Evolutionary conservation across 108 stramenopile genomes (phyloP).

Genomic region (Nitzschia putrida): DNA sequence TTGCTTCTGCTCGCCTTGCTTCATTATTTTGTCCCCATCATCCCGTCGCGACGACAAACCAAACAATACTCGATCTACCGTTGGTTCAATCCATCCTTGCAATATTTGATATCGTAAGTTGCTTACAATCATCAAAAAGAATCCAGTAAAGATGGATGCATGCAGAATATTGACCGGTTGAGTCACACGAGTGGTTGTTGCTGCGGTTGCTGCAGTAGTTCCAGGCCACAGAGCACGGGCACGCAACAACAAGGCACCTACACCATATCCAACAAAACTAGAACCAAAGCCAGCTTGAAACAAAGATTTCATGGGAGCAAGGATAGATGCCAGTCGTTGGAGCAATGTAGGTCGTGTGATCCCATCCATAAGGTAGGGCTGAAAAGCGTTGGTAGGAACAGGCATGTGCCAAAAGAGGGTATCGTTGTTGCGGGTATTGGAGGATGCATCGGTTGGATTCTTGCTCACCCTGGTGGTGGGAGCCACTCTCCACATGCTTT

Average conservation of each 20-base stretch:
- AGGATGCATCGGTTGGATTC: too few relatives aligned
- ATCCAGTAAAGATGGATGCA: conserved; percentile 72
- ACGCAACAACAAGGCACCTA: conserved; percentile 46
- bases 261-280: conserved; percentile 71
- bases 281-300: conserved; percentile 73
- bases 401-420: conserved; percentile 30
- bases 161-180: conserved; percentile 54
- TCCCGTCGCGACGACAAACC: conserved; percentile 30
- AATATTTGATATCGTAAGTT: conserved; percentile 82
- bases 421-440: conserved; percentile 27
- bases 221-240: conserved; percentile 36
- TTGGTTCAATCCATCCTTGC: conserved; percentile 77
- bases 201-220: too few relatives aligned
- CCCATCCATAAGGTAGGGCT: conserved; percentile 60
- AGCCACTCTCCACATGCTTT: conserved; percentile 81
- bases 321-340: conserved; percentile 53
- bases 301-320: conserved; percentile 62
- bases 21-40: background rate
- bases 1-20: background rate
- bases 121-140: conserved; percentile 71
- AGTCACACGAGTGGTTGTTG: too few relatives aligned
- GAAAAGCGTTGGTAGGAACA: conserved; percentile 84
- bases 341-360: conserved; percentile 42
- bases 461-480: conserved; percentile 10
- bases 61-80: conserved; percentile 54